phyloP scores from a whole-genome alignment of 495 filamentous ascomycete species.

The Paragyromitra xinjiangensis region DNA sequence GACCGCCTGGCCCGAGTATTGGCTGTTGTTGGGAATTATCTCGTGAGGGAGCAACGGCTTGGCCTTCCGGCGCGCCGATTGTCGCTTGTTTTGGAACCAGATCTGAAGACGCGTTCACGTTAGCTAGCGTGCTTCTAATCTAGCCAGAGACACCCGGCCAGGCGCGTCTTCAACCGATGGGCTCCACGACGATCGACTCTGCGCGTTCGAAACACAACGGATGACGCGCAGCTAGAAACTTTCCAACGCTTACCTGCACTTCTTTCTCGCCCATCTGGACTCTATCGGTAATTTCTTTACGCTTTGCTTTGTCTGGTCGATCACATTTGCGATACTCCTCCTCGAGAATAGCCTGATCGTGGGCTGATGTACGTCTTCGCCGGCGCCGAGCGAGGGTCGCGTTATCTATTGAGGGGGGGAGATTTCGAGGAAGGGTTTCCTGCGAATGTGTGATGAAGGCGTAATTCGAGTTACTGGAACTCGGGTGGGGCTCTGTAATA shows the following conservation, averaged over 20 bases:
- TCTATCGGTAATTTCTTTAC: conserved; percentile 80
- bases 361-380: conserved; percentile 70
- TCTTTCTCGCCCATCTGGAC: conserved; percentile 96
- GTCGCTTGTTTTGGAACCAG: conserved; percentile 98
- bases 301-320: conserved; percentile 90
- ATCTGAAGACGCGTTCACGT: conserved; percentile 69
- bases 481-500: conserved; percentile 50
- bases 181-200: background rate
- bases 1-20: conserved; percentile 9
- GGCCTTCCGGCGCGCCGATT: conserved; percentile 90
- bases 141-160: conserved; percentile 32
- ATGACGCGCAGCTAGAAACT: conserved; percentile 12
- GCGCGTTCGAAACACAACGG: conserved; percentile 24
- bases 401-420: conserved; percentile 73
- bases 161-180: conserved; percentile 34
- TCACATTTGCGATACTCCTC: conserved; percentile 83
- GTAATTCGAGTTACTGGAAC: conserved; percentile 59
- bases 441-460: conserved; percentile 77
- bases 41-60: conserved; percentile 86
- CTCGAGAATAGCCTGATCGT: conserved; percentile 92
- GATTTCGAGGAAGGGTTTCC: conserved; percentile 69
- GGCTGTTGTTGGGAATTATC: conserved; percentile 61
- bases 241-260: conserved; percentile 78
- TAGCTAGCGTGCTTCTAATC: conserved; percentile 36
- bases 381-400: conserved; percentile 74